These are phyloP conservation scores for Acaromyces ingoldii DNA, from an alignment of 1,284 basidiomycete genomes.

Conservation along the genomic window DNA sequence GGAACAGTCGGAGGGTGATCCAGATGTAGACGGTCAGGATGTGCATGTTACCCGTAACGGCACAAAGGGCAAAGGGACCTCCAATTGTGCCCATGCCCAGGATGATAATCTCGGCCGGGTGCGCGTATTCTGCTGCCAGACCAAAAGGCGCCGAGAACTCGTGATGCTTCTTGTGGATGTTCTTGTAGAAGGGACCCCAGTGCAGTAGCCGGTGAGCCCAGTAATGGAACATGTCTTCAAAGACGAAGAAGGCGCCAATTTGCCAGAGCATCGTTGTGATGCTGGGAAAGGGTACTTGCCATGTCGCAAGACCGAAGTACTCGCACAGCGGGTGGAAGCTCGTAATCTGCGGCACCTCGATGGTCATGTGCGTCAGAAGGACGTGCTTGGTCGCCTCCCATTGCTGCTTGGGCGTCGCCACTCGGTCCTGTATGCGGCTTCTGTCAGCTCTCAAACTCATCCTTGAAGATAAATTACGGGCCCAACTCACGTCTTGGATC, in stretches of 20 bases:
- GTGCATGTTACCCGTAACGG: slow-evolving; percentile 60
- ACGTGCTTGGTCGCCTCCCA: slow-evolving; percentile 96
- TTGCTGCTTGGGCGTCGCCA: slow-evolving; percentile 75
- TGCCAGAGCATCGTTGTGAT: slow-evolving; percentile 59
- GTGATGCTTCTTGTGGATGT: slow-evolving; percentile 92
- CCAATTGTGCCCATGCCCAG: slow-evolving; percentile 78
- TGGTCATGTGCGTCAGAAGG: slow-evolving; percentile 89
- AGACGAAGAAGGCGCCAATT: slow-evolving; percentile 85
- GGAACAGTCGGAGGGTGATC: slow-evolving; percentile 90
- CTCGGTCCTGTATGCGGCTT: slow-evolving; percentile 59
- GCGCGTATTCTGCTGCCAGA: slow-evolving; percentile 93
- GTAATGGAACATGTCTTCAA: slow-evolving; percentile 87
- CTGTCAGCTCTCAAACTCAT: too few relatives aligned
- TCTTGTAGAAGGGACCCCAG: slow-evolving; percentile 84
- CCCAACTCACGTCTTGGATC: slow-evolving; percentile 60
- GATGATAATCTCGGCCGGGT: slow-evolving; percentile 88
- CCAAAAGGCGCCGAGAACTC: slow-evolving; percentile 96
- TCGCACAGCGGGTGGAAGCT: slow-evolving; percentile 92
- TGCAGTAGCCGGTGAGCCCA: slow-evolving; percentile 81
- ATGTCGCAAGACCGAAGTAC: slow-evolving; percentile 80
- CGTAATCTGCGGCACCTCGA: slow-evolving; percentile 94
- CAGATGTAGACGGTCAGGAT: slow-evolving; percentile 90
- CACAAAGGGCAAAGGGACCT: slow-evolving; percentile 81
- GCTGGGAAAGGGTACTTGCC: slow-evolving; percentile 82
- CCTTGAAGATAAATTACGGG: too few relatives aligned